These are phyloP conservation scores for Oldenlandia corymbosa DNA, from an alignment of 257 asterid genomes.

Conservation along the genomic window DNA sequence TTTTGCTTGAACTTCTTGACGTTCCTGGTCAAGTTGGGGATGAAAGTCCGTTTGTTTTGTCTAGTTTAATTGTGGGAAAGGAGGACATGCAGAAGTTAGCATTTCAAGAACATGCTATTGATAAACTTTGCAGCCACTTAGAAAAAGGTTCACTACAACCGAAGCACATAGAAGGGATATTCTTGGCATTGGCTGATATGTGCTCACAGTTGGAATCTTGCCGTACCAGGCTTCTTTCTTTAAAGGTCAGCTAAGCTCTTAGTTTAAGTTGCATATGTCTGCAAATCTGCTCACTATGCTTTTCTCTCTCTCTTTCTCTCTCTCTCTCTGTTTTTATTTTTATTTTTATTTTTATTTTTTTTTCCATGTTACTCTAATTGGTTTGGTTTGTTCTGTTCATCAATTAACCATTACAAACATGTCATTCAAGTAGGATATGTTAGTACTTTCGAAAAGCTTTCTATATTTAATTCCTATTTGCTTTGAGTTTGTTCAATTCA, in stretches of 20 bases:
- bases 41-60: slow-evolving; percentile 76
- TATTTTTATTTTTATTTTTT: too few species aligned
- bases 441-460: neutral
- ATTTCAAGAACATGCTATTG: slow-evolving; percentile 57
- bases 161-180: slow-evolving; percentile 68
- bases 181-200: slow-evolving; percentile 65
- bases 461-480: neutral
- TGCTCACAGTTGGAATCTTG: slow-evolving; percentile 84
- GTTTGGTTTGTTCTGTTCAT: too few species aligned
- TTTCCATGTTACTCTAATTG: too few species aligned
- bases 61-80: slow-evolving; percentile 60
- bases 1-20: slow-evolving; percentile 75
- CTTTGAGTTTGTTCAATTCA: slow-evolving; percentile 8
- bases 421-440: neutral
- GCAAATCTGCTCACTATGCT: too few species aligned
- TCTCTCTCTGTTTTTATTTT: too few species aligned
- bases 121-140: slow-evolving; percentile 57
- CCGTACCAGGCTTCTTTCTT: slow-evolving; percentile 60
- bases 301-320: too few species aligned
- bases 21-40: slow-evolving; percentile 96
- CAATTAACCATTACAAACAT: too few species aligned
- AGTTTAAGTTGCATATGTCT: too few species aligned
- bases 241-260: slow-evolving; percentile 48
- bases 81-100: slow-evolving; percentile 83
- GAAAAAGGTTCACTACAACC: slow-evolving; percentile 43